Base-by-base conservation (phyloP, 768 basidiomycete genomes). In the Suillus paluster region DNA sequence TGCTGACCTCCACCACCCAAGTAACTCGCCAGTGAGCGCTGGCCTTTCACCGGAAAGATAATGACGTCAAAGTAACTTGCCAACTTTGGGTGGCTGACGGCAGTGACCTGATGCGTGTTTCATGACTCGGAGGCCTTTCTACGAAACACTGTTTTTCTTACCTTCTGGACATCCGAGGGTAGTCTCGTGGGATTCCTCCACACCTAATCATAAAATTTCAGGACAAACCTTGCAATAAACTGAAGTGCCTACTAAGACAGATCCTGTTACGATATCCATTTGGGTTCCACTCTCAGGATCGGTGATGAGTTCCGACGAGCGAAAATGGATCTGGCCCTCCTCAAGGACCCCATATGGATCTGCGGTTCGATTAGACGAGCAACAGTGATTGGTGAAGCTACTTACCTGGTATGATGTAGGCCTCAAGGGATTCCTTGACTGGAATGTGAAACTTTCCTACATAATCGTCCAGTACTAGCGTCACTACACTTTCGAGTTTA, bases 1-100 rank as follows among this genome's bases (percentile, higher is more conserved):
- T 21, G 69, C 84, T 64, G 63, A 90, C 91, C 91, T 73, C 91
- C 91, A 34, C 89, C 91, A n/a, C 86, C 83, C 30, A 92, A 82
- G 19, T 83, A 70, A 61, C 86, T 91, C 1, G 89, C 86, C 10
- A 89, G 71, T 38, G 89, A 89, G 8, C 79, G 75, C 10, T 73
- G 62, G 14, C 91, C 91, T 63, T 83, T 81, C 25, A 68, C 39
- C 67, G 85, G 58, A 75, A 87, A 77, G 0, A 89, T 77, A 63
- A 93, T 83, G 1, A 92, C 79, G 49, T 91, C 83, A 25, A 83
- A 78, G 67, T 83, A 91, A 1, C 77, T 73, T 10, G 76, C 70
- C 9, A 91, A 73, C 25, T 77, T 75, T 0, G 83, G 77, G 33
- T 78, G 74, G 59, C 84, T 77, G 23, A 92, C 81, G 14, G 88